Evolutionary conservation across 192 early-diverging fungal genomes (phyloP).

Genomic region (Coemansia sp.): DNA sequence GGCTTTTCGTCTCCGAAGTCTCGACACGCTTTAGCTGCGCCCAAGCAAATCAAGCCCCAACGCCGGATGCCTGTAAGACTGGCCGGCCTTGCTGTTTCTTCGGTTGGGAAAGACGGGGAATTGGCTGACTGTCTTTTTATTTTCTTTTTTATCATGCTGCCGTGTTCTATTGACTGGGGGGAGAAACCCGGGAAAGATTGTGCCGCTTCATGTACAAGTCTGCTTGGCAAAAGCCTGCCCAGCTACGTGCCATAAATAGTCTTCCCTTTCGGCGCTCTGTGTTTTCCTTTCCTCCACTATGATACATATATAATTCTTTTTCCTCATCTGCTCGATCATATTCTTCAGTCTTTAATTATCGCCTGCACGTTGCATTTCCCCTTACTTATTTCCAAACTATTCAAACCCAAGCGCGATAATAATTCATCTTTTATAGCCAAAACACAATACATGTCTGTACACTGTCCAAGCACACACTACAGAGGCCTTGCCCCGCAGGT

Average conservation of each 20-base stretch:
- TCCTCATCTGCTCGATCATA: not conserved
- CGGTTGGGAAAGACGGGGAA: too few species aligned
- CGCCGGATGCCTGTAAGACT: too few species aligned
- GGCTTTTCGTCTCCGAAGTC: constrained; percentile 1
- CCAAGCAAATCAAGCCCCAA: not conserved
- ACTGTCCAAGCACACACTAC: not conserved
- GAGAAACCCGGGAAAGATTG: not conserved
- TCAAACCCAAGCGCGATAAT: not conserved
- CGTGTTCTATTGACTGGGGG: not conserved
- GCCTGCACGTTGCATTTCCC: not conserved
- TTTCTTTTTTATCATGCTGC: not conserved
- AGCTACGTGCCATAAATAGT: not conserved
- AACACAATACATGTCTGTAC: not conserved
- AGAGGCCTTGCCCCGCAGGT: not conserved
- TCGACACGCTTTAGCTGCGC: constrained; percentile 1
- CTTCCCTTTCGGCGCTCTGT: too few species aligned
- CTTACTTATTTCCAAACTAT: not conserved
- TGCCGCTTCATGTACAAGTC: not conserved
- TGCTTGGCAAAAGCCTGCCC: not conserved
- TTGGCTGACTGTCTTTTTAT: not conserved
- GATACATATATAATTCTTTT: not conserved
- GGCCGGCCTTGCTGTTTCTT: not conserved
- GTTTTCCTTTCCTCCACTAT: not conserved
- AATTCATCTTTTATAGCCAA: not conserved
- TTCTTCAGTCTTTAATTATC: not conserved